Percentiles rank a stretch among this genome's conserved stretches.
Conservation (phyloP, 2,329 filamentous ascomycete species). For the Hypoxylon sp. region DNA sequence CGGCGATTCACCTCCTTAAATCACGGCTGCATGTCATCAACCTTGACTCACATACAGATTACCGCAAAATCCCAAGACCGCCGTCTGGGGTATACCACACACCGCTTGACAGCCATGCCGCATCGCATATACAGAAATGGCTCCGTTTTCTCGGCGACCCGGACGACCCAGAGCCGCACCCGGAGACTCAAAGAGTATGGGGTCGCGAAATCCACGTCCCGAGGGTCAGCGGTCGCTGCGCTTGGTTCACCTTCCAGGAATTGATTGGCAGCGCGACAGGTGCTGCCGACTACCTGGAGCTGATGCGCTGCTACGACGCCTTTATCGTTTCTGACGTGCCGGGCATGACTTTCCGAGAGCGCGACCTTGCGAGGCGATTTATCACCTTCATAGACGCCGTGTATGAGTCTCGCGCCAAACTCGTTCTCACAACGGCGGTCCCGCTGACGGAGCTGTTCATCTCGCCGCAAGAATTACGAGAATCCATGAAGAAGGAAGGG, state of each 20-base stretch:
- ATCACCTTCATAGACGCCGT: conserved; percentile 98
- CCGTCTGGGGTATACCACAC: conserved; percentile 95
- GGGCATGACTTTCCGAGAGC: conserved; percentile 86
- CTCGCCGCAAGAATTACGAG: conserved; percentile 75
- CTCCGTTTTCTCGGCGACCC: conserved; percentile 93
- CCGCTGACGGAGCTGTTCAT: conserved; percentile 89
- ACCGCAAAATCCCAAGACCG: conserved; percentile 94
- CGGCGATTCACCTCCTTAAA: conserved; percentile 93
- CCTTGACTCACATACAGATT: conserved; percentile 94
- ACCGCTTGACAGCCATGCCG: conserved; percentile 81
- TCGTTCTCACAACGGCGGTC: conserved; percentile 90
- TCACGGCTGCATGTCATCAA: conserved; percentile 88
- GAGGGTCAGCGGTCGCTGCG: conserved; percentile 85
- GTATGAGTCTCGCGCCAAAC: conserved; percentile 92
- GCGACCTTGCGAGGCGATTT: conserved; percentile 90
- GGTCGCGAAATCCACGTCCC: conserved; percentile 91
- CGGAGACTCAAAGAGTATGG: conserved; percentile 88
- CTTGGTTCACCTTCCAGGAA: conserved; percentile 93
- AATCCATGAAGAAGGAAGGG: conserved; percentile 65
- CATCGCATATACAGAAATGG: conserved; percentile 91
- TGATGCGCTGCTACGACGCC: conserved; percentile 89
- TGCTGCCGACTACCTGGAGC: conserved; percentile 94
- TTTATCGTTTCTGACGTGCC: conserved; percentile 94
- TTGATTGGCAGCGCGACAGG: conserved; percentile 89
- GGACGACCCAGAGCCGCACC: conserved; percentile 78